Conservation (phyloP, 1,284 basidiomycete species). For the Neonothopanus nambi region DNA sequence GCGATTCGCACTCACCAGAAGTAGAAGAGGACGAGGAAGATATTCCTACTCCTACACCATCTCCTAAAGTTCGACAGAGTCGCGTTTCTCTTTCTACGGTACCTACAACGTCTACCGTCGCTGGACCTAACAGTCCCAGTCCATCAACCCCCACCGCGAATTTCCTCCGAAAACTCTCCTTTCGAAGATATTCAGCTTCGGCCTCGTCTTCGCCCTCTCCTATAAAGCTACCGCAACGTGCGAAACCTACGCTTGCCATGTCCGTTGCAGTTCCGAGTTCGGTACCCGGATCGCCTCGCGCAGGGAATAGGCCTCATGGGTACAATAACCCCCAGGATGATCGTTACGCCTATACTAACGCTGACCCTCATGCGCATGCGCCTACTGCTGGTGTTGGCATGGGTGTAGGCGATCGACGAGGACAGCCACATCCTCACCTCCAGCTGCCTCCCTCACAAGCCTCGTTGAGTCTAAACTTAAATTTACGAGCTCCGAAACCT, state of each 20-base stretch:
- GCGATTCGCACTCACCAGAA: no score
- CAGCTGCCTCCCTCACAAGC: no score
- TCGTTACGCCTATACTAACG: no score
- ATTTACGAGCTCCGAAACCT: neutral
- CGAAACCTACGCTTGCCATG: conserved; percentile 5
- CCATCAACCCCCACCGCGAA: neutral
- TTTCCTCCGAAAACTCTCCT: conserved; percentile 8
- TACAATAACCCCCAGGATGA: no score
- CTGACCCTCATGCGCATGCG: neutral
- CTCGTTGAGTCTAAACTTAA: neutral
- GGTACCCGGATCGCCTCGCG: conserved; percentile 1
- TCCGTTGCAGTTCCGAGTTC: neutral
- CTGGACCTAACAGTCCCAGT: neutral
- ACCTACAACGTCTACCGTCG: neutral
- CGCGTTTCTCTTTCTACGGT: neutral
- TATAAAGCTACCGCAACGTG: conserved; percentile 5
- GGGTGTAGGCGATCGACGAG: neutral
- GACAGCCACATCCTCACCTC: no score
- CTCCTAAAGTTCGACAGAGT: neutral
- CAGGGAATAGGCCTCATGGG: conserved; percentile 1
- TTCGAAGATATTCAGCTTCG: neutral
- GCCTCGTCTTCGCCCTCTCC: neutral
- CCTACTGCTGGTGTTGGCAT: neutral
- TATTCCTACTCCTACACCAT: conserved; percentile 8
- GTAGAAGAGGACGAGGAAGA: neutral